Base-by-base conservation (phyloP, 2,329 filamentous ascomycete species). In the Exophiala sideris region DNA sequence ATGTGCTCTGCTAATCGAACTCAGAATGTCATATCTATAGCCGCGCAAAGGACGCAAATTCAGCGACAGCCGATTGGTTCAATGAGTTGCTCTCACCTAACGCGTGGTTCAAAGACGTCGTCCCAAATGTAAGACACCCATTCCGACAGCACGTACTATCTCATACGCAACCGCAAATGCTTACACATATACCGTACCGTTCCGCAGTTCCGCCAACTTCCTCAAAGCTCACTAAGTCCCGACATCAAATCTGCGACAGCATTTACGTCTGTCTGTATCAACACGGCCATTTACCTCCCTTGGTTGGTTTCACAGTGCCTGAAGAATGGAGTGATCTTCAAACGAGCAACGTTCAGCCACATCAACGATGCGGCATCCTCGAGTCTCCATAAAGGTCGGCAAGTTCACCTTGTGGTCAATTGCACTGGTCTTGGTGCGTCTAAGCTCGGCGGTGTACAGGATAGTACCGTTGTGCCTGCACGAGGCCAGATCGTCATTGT, bases 221-320 rank as follows among this genome's bases (percentile, higher is more conserved):
- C 78, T 3, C 69, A 78, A 36, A 44, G 45, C 24, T 78, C 87
- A 62, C 73, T 95, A 1, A 81, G 83, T 0, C 64, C 74, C 0
- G 88, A 81, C 14, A 81, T 86, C 49, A 85, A 90, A 56, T 87
- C 86, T 9, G 91, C 84, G 20, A 88, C 83, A 47, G 77, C 80
- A 51, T 96, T 94, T 70, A 89, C 83, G 6, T 92, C 88, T 1
- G 85, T 96, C 38, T 96, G 91, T 73, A 92, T 96, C 69, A 96
- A 97, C 73, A 89, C 89, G 0, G 83, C 88, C 39, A 73, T 96
- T 54, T 97, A 96, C 72, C 82, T 96, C 2, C 84, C 89, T 3
- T 96, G 88, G 83, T 84, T 97, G 0, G 76, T 88, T 0, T 87
- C 88, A 0, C 86, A 94, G 72, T 95, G 89, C 68, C 78, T 88